Evolutionary conservation across 495 filamentous ascomycete genomes (phyloP).

Genomic region (Recurvomyces mirabilis): DNA sequence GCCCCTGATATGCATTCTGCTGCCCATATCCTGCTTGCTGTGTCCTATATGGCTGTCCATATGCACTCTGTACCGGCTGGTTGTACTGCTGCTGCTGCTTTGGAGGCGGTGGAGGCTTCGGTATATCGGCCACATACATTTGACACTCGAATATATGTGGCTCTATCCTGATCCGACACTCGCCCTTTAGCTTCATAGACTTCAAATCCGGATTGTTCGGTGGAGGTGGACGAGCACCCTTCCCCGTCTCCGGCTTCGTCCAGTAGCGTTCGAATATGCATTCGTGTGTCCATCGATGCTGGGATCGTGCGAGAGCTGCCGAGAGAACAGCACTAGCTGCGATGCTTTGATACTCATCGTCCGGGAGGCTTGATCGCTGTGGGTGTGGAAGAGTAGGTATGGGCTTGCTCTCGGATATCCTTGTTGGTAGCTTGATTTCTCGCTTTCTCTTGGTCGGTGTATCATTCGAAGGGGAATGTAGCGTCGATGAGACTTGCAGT

Average conservation of each 20-base stretch:
- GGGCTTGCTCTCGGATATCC: constrained; percentile 51
- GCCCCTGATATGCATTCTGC: constrained; percentile 31
- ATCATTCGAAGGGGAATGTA: not conserved
- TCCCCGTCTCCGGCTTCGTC: constrained; percentile 54
- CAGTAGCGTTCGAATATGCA: constrained; percentile 89
- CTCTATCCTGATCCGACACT: constrained; percentile 70
- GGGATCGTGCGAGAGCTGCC: constrained; percentile 72
- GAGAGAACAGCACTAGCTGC: constrained; percentile 64
- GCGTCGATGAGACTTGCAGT: not conserved
- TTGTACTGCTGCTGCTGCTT: constrained; percentile 52
- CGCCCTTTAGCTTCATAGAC: constrained; percentile 73
- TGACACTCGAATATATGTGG: constrained; percentile 84
- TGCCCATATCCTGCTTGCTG: constrained; percentile 22
- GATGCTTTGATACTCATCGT: constrained; percentile 67
- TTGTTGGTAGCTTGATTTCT: constrained; percentile 51
- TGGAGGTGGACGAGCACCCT: constrained; percentile 30
- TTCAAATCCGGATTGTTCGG: constrained; percentile 76
- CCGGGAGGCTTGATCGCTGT: constrained; percentile 53
- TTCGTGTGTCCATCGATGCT: constrained; percentile 76
- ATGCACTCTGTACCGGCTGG: not conserved
- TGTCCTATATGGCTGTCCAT: constrained; percentile 17
- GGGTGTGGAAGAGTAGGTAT: constrained; percentile 62
- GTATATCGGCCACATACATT: constrained; percentile 75
- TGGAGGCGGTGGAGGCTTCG: constrained; percentile 36
- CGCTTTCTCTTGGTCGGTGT: constrained; percentile 33